Base-by-base conservation (phyloP, 345 rosid genomes). In the Syzygium grande region DNA sequence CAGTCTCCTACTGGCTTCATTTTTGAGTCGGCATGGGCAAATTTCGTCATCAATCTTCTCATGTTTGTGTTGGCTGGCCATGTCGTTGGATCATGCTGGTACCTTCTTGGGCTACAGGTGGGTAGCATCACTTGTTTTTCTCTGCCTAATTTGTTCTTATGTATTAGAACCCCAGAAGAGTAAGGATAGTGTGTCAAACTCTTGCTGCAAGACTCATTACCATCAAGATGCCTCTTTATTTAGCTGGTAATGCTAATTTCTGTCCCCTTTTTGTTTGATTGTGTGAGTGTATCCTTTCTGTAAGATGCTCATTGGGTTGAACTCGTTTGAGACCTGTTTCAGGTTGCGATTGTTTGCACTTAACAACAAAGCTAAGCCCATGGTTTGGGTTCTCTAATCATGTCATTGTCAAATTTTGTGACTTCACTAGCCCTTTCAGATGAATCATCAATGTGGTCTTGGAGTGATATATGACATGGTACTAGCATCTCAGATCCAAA, bases 11-110 rank as follows among this genome's bases (percentile, higher is more conserved):
- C 88, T 1, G 96, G 97, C 68, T 95, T 96, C 88, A 91, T 95
- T 87, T 95, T 97, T 92, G 98, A 97, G 94, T 95, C 98, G 5
- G 97, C 98, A 65, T 92, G 96, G 98, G 96, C 94, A 83, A 97
- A 94, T 89, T 96, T 97, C 88, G 91, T 95, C 86, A 95, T 96
- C 55, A 97, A 97, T 89, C 96, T 96, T 87, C 94, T 95, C 90
- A 95, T 94, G 43, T 96, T 93, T 89, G 73, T 96, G 90, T 91
- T 97, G 88, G 87, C 96, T 84, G 97, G 96, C 84, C 99, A 97
- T 88, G 89, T 93, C 85, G 91, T 97, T 85, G 99, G 99, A 51
- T 94, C 98, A 19, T 88, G 93, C 90, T 96, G 99, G 99, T 97
- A 97, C 89, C 96, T 97, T 89, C 88, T 96, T 29, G 98, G 98